A percentile compares a stretch with the other conserved stretches of the same genome.
These are phyloP conservation scores for Aspergillus arachidicola DNA, from an alignment of 2,329 filamentous ascomycete genomes.

Conservation along the genomic window DNA sequence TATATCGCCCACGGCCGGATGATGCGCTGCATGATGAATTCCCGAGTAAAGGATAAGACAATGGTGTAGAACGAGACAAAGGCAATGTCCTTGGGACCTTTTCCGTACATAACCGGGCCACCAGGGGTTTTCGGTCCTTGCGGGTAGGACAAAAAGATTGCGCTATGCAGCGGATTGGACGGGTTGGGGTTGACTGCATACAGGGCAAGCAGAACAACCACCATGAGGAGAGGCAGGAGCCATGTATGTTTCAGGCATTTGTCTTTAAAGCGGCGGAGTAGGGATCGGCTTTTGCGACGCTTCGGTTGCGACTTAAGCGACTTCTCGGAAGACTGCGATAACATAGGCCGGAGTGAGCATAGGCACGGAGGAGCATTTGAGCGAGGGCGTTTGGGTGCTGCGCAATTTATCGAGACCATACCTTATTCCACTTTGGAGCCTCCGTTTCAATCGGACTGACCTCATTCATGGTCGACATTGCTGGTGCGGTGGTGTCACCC, in stretches of 20 bases:
- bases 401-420: constrained; percentile 17
- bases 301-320: constrained; percentile 43
- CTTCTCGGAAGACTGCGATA: constrained; percentile 32
- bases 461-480: constrained; percentile 49
- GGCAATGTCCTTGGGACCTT: constrained; percentile 81
- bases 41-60: constrained; percentile 87
- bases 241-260: constrained; percentile 58
- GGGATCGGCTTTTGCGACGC: constrained; percentile 46
- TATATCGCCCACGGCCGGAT: constrained; percentile 74
- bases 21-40: constrained; percentile 92
- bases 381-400: neutral
- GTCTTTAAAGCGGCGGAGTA: constrained; percentile 47
- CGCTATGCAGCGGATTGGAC: constrained; percentile 76
- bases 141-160: constrained; percentile 88
- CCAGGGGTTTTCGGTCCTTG: constrained; percentile 58
- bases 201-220: constrained; percentile 63
- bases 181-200: constrained; percentile 77
- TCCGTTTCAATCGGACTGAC: constrained; percentile 35
- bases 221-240: constrained; percentile 69
- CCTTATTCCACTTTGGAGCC: constrained; percentile 34
- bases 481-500: constrained; percentile 50
- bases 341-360: constrained; percentile 20
- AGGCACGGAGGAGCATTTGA: neutral
- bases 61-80: constrained; percentile 89
- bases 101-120: constrained; percentile 73